Evolutionary conservation across 2,329 filamentous ascomycete species (phyloP), one percentile per base, ranked within the genome.

Genomic region (Periconia sp.): DNA sequence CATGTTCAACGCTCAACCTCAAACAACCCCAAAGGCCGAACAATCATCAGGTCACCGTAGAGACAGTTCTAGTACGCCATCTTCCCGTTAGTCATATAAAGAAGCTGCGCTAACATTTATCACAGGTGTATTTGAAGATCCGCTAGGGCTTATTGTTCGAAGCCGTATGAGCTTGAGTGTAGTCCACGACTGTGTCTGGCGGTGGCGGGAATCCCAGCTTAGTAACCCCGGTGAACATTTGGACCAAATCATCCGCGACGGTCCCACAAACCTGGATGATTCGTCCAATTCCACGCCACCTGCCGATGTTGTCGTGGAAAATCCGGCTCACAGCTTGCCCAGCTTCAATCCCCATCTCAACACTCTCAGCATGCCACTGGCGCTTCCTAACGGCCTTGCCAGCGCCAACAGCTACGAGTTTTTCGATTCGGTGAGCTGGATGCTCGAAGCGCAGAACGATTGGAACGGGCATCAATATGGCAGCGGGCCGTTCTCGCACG

Each of bases 401-500:
- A 77, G 63, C 57, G 74, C 74, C 44, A 77, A 74, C 46, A 74
- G 73, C 44, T 78, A 76, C 33, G 76, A 96, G 71, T 91, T 95
- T 57, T 96, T 96, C 68, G 92, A 96, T 74, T 91, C 92, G 1
- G 82, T 96, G 65, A 91, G 93, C 72, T 97, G 92, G 92, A 91
- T 96, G 80, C 79, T 97, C 55, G 92, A 97, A 71, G 90, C 92
- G 88, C 71, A 74, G 53, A 69, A 71, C 31, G 47, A 43, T 43
- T 49, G 47, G 47, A 17, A 49, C 3, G 18, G 33, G n/a, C 23
- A 46, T 14, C 6, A 67, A 31, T 72, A 68, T 47, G 61, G 65
- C 2, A 56, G 61, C 11, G 61, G 61, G 1, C 59, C 59, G 1
- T 71, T 70, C 45, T 63, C 65, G 7, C 61, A 68, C 31, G 69